Percentiles rank a stretch among this genome's conserved stretches.
These are phyloP conservation scores for Chrysanthemum seticuspe DNA, from an alignment of 129 eudicot genomes.

Conservation along the genomic window DNA sequence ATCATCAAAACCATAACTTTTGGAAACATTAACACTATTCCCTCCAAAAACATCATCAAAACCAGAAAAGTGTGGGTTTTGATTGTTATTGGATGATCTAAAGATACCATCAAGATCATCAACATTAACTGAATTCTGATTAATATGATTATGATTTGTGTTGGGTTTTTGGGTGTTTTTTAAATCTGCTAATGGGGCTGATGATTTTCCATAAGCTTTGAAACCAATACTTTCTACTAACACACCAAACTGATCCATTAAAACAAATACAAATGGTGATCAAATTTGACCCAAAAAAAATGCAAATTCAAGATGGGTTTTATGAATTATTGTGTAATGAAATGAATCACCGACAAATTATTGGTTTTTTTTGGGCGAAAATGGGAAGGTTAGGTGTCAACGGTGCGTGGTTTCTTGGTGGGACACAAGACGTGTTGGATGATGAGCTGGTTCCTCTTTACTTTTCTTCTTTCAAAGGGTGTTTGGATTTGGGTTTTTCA, in stretches of 20 bases:
- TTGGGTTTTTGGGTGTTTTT: conserved; percentile 33
- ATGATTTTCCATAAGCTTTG: conserved; percentile 69
- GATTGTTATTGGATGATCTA: conserved; percentile 31
- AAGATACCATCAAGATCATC: conserved; percentile 65
- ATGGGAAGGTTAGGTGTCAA: conserved; percentile 27
- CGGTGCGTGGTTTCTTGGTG: conserved; percentile 26
- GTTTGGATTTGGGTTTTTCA: too few species aligned
- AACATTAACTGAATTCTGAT: conserved; percentile 19
- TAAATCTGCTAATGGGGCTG: conserved; percentile 79
- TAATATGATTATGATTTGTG: background rate
- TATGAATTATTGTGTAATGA: conserved; percentile 20
- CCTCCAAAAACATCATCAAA: conserved; percentile 46
- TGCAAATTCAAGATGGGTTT: background rate
- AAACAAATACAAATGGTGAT: background rate
- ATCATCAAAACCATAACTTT: conserved; percentile 23
- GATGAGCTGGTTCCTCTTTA: conserved; percentile 21
- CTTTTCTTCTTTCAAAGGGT: background rate
- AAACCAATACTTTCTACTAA: conserved; percentile 85
- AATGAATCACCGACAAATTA: conserved; percentile 26
- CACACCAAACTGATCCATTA: conserved; percentile 88
- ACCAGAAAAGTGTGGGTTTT: conserved; percentile 27
- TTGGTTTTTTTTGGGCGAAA: conserved; percentile 3
- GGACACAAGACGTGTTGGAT: conserved; percentile 21
- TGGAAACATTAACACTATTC: conserved; percentile 36
- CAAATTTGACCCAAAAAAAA: conserved; percentile 14